A percentile compares a stretch with the other conserved stretches of the same genome.
phyloP scores from a whole-genome alignment of 73 alveolate genomes.

The Stentor coeruleus region DNA sequence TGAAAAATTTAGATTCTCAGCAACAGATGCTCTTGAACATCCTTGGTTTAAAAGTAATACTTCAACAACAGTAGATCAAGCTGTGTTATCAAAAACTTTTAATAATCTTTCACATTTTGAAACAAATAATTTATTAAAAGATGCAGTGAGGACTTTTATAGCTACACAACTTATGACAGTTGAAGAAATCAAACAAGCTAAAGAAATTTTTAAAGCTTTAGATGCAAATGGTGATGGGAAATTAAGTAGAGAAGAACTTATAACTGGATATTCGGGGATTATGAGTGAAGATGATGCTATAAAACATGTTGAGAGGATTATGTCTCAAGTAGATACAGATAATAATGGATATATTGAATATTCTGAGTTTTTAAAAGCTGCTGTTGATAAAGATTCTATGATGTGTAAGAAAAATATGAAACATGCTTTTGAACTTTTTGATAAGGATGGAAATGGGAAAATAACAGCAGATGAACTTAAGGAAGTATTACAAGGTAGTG shows the following conservation, averaged over 20 bases:
- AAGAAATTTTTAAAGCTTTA: constrained; percentile 25
- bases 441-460: constrained; percentile 40
- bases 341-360: constrained; percentile 32
- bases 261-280: constrained; percentile 24
- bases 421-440: constrained; percentile 34
- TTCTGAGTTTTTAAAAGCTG: constrained; percentile 31
- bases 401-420: neutral
- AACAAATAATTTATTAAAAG: neutral
- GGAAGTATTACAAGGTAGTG: neutral
- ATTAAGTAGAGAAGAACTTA: constrained; percentile 17
- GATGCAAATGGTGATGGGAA: constrained; percentile 38
- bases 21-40: neutral
- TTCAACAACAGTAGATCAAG: neutral
- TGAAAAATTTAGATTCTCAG: neutral
- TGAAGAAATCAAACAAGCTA: constrained; percentile 27
- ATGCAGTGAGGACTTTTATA: constrained; percentile 33
- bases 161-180: constrained; percentile 11
- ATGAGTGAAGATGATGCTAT: constrained; percentile 16
- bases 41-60: constrained; percentile 35
- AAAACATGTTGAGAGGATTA: constrained; percentile 19
- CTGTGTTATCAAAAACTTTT: constrained; percentile 9
- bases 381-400: constrained; percentile 9
- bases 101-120: neutral
- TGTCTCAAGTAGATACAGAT: constrained; percentile 15
- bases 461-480: constrained; percentile 32